These are phyloP conservation scores for Trichoderma sp. DNA, from an alignment of 2,329 filamentous ascomycete species.

Conservation along the genomic window DNA sequence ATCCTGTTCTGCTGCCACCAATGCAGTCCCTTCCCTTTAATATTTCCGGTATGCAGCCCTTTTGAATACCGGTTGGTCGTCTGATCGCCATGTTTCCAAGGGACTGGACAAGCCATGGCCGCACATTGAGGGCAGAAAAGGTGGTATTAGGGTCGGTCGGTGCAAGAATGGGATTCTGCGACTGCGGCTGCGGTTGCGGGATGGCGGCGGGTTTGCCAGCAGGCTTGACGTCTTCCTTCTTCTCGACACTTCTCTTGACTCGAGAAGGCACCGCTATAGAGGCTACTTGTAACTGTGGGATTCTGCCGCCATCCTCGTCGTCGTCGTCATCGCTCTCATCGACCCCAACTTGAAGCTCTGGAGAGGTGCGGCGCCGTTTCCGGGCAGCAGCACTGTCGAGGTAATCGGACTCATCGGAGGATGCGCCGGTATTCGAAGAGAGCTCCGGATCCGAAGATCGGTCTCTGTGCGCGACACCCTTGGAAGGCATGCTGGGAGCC, in stretches of 20 bases:
- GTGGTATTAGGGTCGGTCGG: slow-evolving; percentile 57
- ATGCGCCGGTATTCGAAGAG: slow-evolving; percentile 9
- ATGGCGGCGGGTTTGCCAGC: background rate
- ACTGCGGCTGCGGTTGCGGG: slow-evolving; percentile 23
- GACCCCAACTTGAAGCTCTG: slow-evolving; percentile 19
- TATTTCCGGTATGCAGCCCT: slow-evolving; percentile 88
- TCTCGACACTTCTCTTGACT: slow-evolving; percentile 41
- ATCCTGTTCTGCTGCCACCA: slow-evolving; percentile 89
- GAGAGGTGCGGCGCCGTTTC: slow-evolving; percentile 44
- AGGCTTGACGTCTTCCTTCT: slow-evolving; percentile 22
- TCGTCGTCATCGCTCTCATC: slow-evolving; percentile 28
- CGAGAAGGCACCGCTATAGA: slow-evolving; percentile 53
- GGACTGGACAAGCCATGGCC: slow-evolving; percentile 84
- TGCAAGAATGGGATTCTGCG: slow-evolving; percentile 42
- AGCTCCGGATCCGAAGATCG: slow-evolving; percentile 7
- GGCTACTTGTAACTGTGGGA: slow-evolving; percentile 34
- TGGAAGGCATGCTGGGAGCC: slow-evolving; percentile 8
- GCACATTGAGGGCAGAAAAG: slow-evolving; percentile 70
- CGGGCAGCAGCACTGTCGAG: slow-evolving; percentile 45
- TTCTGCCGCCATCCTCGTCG: slow-evolving; percentile 22
- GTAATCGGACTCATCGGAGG: slow-evolving; percentile 46
- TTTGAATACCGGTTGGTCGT: slow-evolving; percentile 87
- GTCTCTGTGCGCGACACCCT: slow-evolving; percentile 1
- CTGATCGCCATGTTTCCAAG: slow-evolving; percentile 75
- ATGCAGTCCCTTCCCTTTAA: slow-evolving; percentile 90